These are phyloP conservation scores for Suhomyces taliae DNA, from an alignment of 1,139 yeast genomes.

Conservation along the genomic window DNA sequence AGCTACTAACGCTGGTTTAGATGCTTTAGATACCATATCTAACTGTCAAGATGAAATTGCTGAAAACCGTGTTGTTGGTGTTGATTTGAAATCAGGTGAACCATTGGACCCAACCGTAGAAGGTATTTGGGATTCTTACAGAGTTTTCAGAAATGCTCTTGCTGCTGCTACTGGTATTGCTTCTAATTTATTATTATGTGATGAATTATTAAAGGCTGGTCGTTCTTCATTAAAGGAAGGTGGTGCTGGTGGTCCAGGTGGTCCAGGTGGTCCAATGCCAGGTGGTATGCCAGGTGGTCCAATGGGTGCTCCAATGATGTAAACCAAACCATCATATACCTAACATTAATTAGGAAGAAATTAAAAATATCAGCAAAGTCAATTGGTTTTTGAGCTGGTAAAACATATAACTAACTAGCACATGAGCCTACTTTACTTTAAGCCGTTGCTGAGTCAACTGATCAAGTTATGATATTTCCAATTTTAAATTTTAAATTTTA, in stretches of 20 bases:
- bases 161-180: slow-evolving; percentile 95
- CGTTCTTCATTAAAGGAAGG: slow-evolving; percentile 80
- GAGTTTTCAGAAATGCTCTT: slow-evolving; percentile 90
- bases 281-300: slow-evolving; percentile 9
- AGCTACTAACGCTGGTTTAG: slow-evolving; percentile 90
- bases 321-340: not conserved
- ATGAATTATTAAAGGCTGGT: slow-evolving; percentile 95
- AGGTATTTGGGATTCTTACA: slow-evolving; percentile 95
- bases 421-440: no score
- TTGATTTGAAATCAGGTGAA: slow-evolving; percentile 88
- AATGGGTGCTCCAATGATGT: slow-evolving; percentile 18
- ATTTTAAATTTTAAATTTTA: no score
- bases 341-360: not conserved
- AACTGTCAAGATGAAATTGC: slow-evolving; percentile 87
- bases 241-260: slow-evolving; percentile 13
- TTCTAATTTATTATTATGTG: slow-evolving; percentile 86
- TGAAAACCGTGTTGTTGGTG: slow-evolving; percentile 84
- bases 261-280: slow-evolving; percentile 14
- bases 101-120: slow-evolving; percentile 94
- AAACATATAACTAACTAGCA: no score
- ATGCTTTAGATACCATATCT: slow-evolving; percentile 84
- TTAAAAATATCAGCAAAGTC: no score
- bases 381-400: no score
- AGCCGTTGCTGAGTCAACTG: no score
- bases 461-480: no score